phyloP scores from a whole-genome alignment of 1,284 basidiomycete genomes.

The Irpex sp. region DNA sequence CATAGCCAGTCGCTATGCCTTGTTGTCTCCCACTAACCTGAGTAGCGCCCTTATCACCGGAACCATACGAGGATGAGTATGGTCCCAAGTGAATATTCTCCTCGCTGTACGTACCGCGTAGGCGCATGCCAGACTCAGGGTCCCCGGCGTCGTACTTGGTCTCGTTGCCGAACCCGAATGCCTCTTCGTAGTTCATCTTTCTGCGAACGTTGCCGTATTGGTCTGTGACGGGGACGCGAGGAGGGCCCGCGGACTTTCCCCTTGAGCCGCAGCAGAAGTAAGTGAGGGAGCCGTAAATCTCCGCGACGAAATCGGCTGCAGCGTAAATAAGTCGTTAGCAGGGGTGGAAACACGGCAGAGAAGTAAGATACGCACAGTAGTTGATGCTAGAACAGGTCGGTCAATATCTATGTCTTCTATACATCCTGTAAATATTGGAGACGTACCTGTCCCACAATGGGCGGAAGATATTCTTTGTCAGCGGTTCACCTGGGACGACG shows the following conservation, averaged over 20 bases:
- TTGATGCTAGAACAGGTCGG: constrained; percentile 53
- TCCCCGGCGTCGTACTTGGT: not conserved
- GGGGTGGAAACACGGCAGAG: constrained; percentile 8
- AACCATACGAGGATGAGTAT: constrained; percentile 24
- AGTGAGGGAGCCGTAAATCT: constrained; percentile 59
- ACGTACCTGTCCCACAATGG: constrained; percentile 73
- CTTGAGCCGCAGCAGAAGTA: constrained; percentile 49
- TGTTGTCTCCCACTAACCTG: constrained; percentile 1
- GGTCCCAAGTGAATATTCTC: constrained; percentile 44
- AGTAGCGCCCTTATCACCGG: constrained; percentile 17
- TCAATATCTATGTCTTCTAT: not conserved
- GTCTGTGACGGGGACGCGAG: constrained; percentile 25
- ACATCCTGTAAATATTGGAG: not conserved
- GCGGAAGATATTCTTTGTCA: constrained; percentile 53
- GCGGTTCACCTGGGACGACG: constrained; percentile 28
- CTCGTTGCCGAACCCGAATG: constrained; percentile 41
- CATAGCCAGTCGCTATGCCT: not conserved
- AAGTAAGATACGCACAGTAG: constrained; percentile 41
- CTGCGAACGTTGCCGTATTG: constrained; percentile 21
- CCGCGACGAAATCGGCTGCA: constrained; percentile 59
- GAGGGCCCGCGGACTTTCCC: constrained; percentile 40
- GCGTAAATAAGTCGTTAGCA: not conserved
- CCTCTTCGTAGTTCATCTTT: constrained; percentile 43
- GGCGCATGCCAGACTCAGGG: constrained; percentile 6
- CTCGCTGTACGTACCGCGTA: constrained; percentile 33